Percentiles rank a stretch among this genome's conserved stretches.
Evolutionary conservation across 441 rosid genomes (phyloP).

Genomic region (Dalechampia spathulata): DNA sequence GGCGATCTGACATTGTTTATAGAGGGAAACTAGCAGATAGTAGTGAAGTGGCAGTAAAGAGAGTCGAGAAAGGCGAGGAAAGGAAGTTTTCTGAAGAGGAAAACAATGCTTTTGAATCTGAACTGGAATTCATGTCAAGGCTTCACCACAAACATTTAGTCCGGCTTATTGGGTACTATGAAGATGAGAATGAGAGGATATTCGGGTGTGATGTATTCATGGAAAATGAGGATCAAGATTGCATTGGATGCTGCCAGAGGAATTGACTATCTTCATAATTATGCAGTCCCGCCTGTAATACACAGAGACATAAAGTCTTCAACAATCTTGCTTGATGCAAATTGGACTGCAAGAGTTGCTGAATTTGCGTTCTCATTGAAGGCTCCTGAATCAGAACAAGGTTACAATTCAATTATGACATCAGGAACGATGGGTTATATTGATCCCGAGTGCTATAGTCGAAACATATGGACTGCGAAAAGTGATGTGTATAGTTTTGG

Average conservation of each 20-base stretch:
- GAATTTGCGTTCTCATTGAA: slow-evolving; percentile 76
- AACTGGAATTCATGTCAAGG: slow-evolving; percentile 53
- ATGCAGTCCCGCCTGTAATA: slow-evolving; percentile 78
- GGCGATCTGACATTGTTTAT: background rate
- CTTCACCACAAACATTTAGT: slow-evolving; percentile 84
- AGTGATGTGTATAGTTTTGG: slow-evolving; percentile 26
- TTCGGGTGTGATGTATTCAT: slow-evolving; percentile 59
- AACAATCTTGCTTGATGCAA: slow-evolving; percentile 51
- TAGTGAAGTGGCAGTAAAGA: slow-evolving; percentile 66
- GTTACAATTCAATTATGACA: slow-evolving; percentile 35
- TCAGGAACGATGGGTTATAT: slow-evolving; percentile 81
- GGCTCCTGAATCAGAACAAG: slow-evolving; percentile 41
- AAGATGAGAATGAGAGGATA: slow-evolving; percentile 61
- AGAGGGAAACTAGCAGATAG: background rate
- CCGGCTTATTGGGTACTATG: slow-evolving; percentile 73
- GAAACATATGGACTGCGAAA: slow-evolving; percentile 58
- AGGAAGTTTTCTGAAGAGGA: slow-evolving; percentile 43
- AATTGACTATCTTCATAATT: slow-evolving; percentile 76
- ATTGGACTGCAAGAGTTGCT: slow-evolving; percentile 71
- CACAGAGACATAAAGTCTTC: slow-evolving; percentile 83
- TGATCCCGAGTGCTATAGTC: slow-evolving; percentile 72
- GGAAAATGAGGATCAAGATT: slow-evolving; percentile 68
- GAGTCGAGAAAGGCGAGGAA: slow-evolving; percentile 39
- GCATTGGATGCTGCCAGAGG: slow-evolving; percentile 75
- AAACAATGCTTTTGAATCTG: slow-evolving; percentile 72